Percentiles rank a stretch among this genome's conserved stretches.
These are phyloP conservation scores for Sporobolomyces pararoseus DNA, from an alignment of 768 basidiomycete genomes.

Conservation along the genomic window DNA sequence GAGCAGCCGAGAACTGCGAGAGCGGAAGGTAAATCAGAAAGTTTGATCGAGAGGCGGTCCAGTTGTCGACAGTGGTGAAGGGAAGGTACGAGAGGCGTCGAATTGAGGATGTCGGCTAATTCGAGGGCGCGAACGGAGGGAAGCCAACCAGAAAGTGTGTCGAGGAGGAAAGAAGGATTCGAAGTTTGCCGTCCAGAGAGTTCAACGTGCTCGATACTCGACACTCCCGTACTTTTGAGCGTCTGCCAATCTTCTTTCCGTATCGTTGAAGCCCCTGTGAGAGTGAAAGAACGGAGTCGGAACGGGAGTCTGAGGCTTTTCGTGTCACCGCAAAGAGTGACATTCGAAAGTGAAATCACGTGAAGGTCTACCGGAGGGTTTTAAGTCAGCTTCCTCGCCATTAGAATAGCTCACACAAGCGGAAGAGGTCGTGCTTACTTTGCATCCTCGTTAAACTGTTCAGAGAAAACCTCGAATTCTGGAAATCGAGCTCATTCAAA, in stretches of 20 bases:
- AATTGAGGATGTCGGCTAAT: not conserved
- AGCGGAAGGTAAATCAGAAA: not conserved
- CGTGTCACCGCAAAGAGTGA: not conserved
- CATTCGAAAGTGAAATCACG: not conserved
- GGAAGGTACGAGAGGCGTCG: not conserved
- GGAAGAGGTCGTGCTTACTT: not conserved
- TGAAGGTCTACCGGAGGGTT: not conserved
- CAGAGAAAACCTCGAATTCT: conserved; percentile 7
- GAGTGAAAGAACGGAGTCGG: not conserved
- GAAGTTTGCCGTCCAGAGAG: not conserved
- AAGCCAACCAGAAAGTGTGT: not conserved
- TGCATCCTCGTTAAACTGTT: not conserved
- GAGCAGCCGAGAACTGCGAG: conserved; percentile 3
- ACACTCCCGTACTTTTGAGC: not conserved
- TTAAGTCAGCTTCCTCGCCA: no score
- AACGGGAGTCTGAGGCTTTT: not conserved
- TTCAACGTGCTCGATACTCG: not conserved
- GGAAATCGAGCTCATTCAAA: conserved; percentile 3
- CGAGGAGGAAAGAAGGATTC: not conserved
- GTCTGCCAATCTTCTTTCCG: not conserved
- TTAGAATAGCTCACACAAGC: no score
- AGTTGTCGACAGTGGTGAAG: not conserved
- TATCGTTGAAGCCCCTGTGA: not conserved
- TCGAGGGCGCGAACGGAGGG: not conserved
- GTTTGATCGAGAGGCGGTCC: conserved; percentile 5